These are phyloP conservation scores for Pisolithus marmoratus DNA, from an alignment of 768 basidiomycete species.

Conservation along the genomic window DNA sequence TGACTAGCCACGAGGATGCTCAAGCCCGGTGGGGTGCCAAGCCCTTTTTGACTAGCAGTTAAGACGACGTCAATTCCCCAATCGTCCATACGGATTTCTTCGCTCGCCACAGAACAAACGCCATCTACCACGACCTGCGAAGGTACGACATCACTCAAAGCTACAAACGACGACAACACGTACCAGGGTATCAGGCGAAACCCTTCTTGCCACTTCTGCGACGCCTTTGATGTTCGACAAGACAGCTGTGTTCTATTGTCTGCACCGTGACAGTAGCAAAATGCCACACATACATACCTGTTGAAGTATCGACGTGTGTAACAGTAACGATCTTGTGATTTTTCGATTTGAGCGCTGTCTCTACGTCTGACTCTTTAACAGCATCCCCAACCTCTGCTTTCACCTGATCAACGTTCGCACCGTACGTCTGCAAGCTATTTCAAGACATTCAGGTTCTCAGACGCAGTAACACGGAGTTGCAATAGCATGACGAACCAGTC, in stretches of 20 bases:
- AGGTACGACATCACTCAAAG: background rate
- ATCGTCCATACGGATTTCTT: conserved; percentile 90
- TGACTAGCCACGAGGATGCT: conserved; percentile 80
- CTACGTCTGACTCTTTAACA: conserved; percentile 55
- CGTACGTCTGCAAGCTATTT: conserved; percentile 75
- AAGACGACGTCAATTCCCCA: conserved; percentile 91
- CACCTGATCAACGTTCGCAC: conserved; percentile 80
- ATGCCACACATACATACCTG: conserved; percentile 38
- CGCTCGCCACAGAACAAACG: conserved; percentile 95
- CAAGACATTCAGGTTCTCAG: background rate
- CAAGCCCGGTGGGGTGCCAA: conserved; percentile 89
- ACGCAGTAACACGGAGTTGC: background rate
- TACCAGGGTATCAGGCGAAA: conserved; percentile 85
- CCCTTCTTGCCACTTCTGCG: conserved; percentile 60
- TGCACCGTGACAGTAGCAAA: background rate
- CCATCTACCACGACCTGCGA: conserved; percentile 76
- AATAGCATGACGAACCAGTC: conserved; percentile 55
- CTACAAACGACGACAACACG: conserved; percentile 3
- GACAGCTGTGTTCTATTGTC: conserved; percentile 47
- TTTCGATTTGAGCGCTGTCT: conserved; percentile 65
- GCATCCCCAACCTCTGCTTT: conserved; percentile 79
- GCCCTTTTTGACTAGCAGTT: conserved; percentile 86
- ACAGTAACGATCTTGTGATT: conserved; percentile 88
- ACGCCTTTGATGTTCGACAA: conserved; percentile 79
- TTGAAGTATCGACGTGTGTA: conserved; percentile 94